Conservation (phyloP, 495 filamentous ascomycete genomes). For the Neurospora sp. region DNA sequence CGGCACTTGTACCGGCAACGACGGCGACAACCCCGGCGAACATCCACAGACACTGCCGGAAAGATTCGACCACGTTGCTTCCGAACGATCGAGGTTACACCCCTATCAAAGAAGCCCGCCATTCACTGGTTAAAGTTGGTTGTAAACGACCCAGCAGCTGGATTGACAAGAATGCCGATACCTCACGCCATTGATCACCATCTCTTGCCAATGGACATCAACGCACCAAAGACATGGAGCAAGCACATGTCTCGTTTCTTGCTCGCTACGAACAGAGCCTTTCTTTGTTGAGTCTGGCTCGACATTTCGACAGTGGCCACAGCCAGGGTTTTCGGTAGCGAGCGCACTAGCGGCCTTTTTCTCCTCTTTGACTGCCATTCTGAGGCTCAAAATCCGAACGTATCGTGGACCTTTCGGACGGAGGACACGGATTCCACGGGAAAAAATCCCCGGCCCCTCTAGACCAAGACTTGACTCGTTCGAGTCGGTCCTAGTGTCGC, state of each 20-base stretch:
- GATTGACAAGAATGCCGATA: not conserved
- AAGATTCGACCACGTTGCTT: not conserved
- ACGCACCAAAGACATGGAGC: not conserved
- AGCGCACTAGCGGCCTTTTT: not conserved
- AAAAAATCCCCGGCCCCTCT: not conserved
- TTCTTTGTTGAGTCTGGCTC: not conserved
- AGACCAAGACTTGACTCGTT: not conserved
- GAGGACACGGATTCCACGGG: not conserved
- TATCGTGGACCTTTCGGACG: not conserved
- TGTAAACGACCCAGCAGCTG: not conserved
- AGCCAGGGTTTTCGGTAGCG: not conserved
- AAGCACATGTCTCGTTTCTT: not conserved
- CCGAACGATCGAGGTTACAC: not conserved
- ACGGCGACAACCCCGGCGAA: not conserved
- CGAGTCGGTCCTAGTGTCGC: not conserved
- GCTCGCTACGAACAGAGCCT: not conserved
- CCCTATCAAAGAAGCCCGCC: not conserved
- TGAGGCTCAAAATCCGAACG: not conserved
- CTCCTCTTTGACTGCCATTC: not conserved
- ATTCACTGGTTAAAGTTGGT: not conserved
- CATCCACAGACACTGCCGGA: not conserved
- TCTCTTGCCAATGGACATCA: not conserved
- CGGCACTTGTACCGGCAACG: not conserved
- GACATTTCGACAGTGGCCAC: not conserved
- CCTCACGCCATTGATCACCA: not conserved